These are phyloP conservation scores for Dichotomocladium elegans DNA, from an alignment of 371 early-diverging fungal species.

Conservation along the genomic window DNA sequence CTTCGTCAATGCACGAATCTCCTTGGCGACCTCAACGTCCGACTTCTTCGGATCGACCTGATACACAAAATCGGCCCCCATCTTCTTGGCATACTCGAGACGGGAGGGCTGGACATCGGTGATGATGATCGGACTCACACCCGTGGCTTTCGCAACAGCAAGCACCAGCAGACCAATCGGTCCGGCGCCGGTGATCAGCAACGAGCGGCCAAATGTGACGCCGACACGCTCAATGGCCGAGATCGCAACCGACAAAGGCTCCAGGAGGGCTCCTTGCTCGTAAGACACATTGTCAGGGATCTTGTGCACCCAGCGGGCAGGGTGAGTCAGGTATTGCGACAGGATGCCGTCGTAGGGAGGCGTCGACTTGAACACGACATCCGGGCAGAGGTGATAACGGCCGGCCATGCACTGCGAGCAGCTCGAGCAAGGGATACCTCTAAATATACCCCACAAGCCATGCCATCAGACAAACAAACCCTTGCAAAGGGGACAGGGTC, in stretches of 20 bases:
- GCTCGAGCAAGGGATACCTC: constrained; percentile 43
- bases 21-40: constrained; percentile 13
- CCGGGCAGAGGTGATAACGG: constrained; percentile 38
- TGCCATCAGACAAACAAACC: neutral
- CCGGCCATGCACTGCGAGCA: constrained; percentile 46
- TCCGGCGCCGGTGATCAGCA: constrained; percentile 39
- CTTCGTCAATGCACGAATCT: constrained; percentile 18
- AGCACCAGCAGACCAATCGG: constrained; percentile 41
- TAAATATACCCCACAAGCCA: too few species aligned
- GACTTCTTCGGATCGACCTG: constrained; percentile 26
- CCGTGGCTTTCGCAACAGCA: constrained; percentile 39
- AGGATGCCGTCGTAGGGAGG: constrained; percentile 39
- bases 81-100: constrained; percentile 32
- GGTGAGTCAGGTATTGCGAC: constrained; percentile 42
- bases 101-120: constrained; percentile 39
- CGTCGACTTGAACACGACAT: constrained; percentile 5
- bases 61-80: constrained; percentile 35
- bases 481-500: neutral
- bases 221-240: constrained; percentile 36
- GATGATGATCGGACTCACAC: constrained; percentile 34
- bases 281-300: constrained; percentile 34
- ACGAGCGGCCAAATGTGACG: constrained; percentile 35
- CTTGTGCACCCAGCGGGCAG: constrained; percentile 44
- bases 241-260: constrained; percentile 44
- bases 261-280: constrained; percentile 45